phyloP scores from a whole-genome alignment of 148 eudicot genomes.

The Fagopyrum esculentum region DNA sequence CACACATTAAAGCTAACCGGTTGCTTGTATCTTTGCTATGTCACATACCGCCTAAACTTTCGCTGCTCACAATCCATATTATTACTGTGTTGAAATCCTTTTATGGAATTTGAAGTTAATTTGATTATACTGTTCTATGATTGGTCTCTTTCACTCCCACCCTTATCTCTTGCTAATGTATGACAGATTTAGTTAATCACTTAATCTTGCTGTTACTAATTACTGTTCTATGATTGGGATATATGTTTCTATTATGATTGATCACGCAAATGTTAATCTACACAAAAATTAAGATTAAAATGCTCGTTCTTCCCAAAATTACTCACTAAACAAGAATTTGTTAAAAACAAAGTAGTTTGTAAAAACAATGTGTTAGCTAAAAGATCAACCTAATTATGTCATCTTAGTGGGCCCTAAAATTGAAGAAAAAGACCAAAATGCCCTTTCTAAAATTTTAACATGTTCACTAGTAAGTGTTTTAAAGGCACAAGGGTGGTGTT shows the following conservation, averaged over 20 bases:
- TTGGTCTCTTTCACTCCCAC: background rate
- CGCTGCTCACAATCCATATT: background rate
- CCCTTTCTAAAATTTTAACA: too few species aligned
- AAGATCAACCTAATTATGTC: background rate
- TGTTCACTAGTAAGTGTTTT: too few species aligned
- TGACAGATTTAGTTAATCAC: background rate
- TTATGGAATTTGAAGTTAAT: too few species aligned
- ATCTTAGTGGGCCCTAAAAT: background rate
- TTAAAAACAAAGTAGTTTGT: background rate
- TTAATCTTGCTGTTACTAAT: background rate
- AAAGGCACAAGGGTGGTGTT: background rate
- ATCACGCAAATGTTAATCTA: background rate
- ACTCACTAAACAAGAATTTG: background rate
- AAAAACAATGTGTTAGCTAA: background rate
- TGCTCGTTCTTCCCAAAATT: background rate
- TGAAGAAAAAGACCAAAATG: background rate
- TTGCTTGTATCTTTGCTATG: background rate
- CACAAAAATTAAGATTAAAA: background rate
- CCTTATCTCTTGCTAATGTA: background rate
- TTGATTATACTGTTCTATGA: too few species aligned
- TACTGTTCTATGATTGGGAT: background rate
- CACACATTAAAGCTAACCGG: background rate
- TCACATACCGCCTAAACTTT: too few species aligned
- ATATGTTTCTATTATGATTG: background rate
- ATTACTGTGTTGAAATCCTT: too few species aligned